These are phyloP conservation scores for Vickermania ingenoplastis DNA, from an alignment of 208 protist genomes.

Conservation along the genomic window DNA sequence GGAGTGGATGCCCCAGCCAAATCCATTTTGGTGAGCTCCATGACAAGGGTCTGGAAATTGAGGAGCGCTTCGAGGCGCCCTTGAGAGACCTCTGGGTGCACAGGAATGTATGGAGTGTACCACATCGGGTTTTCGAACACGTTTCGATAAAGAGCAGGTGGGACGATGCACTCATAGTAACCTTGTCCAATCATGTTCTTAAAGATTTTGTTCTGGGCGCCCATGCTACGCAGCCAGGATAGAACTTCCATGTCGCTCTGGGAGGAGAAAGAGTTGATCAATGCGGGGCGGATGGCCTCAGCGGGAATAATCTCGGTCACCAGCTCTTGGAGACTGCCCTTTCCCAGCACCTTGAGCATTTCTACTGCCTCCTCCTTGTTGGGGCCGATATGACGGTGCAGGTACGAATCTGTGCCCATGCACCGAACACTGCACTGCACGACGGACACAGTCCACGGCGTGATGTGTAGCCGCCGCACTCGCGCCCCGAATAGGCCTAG, in stretches of 20 bases:
- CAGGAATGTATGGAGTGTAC: constrained; percentile 99
- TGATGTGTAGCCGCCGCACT: too few relatives aligned
- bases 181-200: constrained; percentile 92
- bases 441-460: too few relatives aligned
- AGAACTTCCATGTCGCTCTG: constrained; percentile 71
- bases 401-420: constrained; percentile 76
- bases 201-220: constrained; percentile 77
- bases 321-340: constrained; percentile 67
- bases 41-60: constrained; percentile 97
- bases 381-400: constrained; percentile 89
- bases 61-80: constrained; percentile 96
- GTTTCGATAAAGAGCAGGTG: constrained; percentile 92
- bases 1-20: constrained; percentile 96
- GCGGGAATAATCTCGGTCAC: constrained; percentile 64
- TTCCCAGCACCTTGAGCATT: constrained; percentile 86
- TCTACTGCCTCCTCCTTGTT: constrained; percentile 57
- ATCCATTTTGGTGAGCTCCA: constrained; percentile 92
- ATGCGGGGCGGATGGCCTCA: constrained; percentile 39
- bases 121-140: constrained; percentile 97
- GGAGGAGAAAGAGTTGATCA: constrained; percentile 28
- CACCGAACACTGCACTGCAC: constrained; percentile 18
- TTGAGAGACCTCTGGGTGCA: constrained; percentile 94
- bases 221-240: constrained; percentile 32
- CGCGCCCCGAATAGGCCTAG: too few relatives aligned
- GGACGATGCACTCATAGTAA: constrained; percentile 89